Conservation (phyloP, 2,329 filamentous ascomycete genomes). For the Penicillium palitans region DNA sequence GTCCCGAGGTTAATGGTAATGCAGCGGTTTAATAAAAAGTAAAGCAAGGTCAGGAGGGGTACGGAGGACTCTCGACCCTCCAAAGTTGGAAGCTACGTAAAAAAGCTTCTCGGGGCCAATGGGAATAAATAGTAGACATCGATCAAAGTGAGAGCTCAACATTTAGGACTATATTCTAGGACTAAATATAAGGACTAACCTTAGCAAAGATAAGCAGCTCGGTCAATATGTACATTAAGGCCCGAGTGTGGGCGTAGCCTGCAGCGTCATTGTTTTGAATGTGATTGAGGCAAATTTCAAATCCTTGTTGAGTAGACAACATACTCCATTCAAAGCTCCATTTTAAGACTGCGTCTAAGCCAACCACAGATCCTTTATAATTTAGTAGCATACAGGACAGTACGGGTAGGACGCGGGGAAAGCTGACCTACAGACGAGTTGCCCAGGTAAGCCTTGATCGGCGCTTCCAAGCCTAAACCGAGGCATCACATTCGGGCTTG, state of each 20-base stretch:
- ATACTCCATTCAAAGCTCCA: not conserved
- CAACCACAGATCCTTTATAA: not conserved
- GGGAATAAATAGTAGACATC: not conserved
- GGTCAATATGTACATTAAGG: not conserved
- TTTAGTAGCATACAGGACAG: not conserved
- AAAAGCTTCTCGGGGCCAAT: constrained; percentile 5
- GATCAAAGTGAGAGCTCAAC: not conserved
- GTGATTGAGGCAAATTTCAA: not conserved
- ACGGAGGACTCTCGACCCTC: not conserved
- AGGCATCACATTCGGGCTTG: constrained; percentile 7
- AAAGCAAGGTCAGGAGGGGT: not conserved
- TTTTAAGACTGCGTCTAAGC: not conserved
- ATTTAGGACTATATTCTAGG: not conserved
- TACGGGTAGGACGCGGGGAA: not conserved
- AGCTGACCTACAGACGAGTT: not conserved
- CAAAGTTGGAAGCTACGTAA: not conserved
- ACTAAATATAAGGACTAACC: constrained; percentile 1
- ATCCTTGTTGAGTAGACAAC: not conserved
- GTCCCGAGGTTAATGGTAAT: not conserved
- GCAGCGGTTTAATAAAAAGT: not conserved
- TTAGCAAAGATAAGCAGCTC: not conserved
- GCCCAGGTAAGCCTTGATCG: not conserved
- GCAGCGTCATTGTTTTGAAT: not conserved
- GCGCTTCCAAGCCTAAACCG: constrained; percentile 1
- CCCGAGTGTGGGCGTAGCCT: not conserved